phyloP scores from a whole-genome alignment of 305 asterid species.

The Rubia balearica region DNA sequence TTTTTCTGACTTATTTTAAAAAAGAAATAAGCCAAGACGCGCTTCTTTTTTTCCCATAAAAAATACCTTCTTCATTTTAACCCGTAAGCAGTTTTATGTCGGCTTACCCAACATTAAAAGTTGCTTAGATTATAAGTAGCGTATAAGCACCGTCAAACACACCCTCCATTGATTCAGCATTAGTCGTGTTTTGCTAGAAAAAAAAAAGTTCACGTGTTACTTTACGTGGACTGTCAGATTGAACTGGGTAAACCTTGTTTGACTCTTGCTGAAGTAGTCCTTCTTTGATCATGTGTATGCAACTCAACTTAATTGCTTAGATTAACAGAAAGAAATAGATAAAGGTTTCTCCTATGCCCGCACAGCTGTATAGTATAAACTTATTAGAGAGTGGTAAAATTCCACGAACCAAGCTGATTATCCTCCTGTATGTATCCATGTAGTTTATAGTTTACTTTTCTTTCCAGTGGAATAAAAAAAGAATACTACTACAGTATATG shows the following conservation, averaged over 20 bases:
- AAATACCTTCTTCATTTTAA: too few species aligned
- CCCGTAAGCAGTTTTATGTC: too few species aligned
- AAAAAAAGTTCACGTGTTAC: not conserved
- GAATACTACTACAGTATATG: too few species aligned
- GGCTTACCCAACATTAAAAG: too few species aligned
- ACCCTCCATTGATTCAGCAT: not conserved
- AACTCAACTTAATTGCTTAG: not conserved
- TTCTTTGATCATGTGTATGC: not conserved
- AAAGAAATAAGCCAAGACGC: too few species aligned
- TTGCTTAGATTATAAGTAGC: too few species aligned
- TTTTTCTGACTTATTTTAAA: too few species aligned
- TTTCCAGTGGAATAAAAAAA: not conserved
- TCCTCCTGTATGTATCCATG: not conserved
- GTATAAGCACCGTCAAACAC: too few species aligned
- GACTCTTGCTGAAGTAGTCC: constrained; percentile 5
- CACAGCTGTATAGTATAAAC: not conserved
- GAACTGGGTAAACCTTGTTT: not conserved
- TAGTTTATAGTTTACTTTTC: not conserved
- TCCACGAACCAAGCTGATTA: not conserved
- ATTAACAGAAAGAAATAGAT: not conserved
- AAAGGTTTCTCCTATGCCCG: not conserved
- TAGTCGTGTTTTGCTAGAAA: not conserved
- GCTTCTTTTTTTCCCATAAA: too few species aligned
- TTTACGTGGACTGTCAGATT: not conserved
- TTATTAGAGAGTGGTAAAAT: not conserved